Evolutionary conservation across 2,329 filamentous ascomycete species (phyloP), one percentile per base, ranked within the genome.

Genomic region (Trichoderma polysporum): DNA sequence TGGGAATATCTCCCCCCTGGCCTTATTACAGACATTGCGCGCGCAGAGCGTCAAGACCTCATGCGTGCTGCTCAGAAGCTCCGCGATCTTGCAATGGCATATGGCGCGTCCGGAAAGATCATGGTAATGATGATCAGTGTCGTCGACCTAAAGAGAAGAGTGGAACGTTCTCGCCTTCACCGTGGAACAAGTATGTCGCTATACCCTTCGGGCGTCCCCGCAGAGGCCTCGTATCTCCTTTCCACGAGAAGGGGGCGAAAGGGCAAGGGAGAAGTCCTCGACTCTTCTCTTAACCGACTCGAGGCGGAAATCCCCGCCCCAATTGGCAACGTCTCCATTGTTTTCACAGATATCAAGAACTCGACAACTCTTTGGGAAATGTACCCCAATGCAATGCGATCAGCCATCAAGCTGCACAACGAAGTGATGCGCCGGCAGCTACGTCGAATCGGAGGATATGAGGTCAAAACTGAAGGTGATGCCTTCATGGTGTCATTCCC

Each of bases 101-200:
- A 97, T 76, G 95, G 95, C 62, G 92, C 94, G 13, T 94, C 90
- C 1, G 91, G 90, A 75, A 99, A 99, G 81, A 92, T 98, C 70
- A 98, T 98, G 94, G 93, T 99, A 52, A 98, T 98, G 94, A 92
- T 99, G 83, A 89, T 99, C 64, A 94, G 94, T 65, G 91, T 99
- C 41, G 90, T 91, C 65, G 94, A 98, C 75, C 82, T 99, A 63
- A 94, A 97, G 80, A 91, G 92, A 75, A 88, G 93, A 69, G 82
- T 85, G 66, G 91, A 96, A 76, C 87, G 91, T 70, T 91, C 90
- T 78, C 90, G 79, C 81, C 80, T 86, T 68, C 85, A 91, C 77
- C 86, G 92, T 66, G 92, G 92, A 47, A 89, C 93, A 73, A 96
- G 91, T 80, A 90, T 96, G 85, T 93, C 92, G 15, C 87, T 97